Evolutionary conservation across 2,329 filamentous ascomycete genomes (phyloP).

Genomic region (Pezicula radicicola): DNA sequence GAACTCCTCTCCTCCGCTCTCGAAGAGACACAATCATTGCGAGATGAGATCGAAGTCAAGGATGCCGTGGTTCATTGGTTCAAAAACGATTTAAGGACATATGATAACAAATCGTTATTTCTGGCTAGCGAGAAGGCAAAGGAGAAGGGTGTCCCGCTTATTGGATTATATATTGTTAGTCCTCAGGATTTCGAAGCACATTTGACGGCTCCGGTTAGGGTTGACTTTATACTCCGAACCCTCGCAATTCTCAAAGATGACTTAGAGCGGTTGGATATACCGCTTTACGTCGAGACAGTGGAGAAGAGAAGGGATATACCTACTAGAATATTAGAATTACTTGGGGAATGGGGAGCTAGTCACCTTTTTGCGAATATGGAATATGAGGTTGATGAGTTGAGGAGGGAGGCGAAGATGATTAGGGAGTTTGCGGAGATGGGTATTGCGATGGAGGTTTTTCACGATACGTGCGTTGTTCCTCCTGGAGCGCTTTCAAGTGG

Average conservation of each 20-base stretch:
- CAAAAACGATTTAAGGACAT: constrained; percentile 72
- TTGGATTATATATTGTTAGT: constrained; percentile 76
- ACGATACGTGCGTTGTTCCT: constrained; percentile 80
- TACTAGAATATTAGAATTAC: constrained; percentile 58
- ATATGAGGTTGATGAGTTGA: constrained; percentile 87
- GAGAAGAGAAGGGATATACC: constrained; percentile 62
- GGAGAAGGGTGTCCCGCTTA: constrained; percentile 65
- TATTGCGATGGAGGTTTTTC: constrained; percentile 67
- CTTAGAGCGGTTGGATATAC: constrained; percentile 69
- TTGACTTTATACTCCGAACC: constrained; percentile 79
- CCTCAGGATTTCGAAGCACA: constrained; percentile 86
- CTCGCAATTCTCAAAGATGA: constrained; percentile 63
- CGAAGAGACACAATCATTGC: constrained; percentile 51
- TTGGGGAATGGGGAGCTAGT: constrained; percentile 68
- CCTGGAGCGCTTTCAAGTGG: constrained; percentile 68
- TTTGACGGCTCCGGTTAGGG: constrained; percentile 65
- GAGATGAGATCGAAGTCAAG: constrained; percentile 50
- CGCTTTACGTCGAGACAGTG: constrained; percentile 72
- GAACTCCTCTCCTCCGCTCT: constrained; percentile 62
- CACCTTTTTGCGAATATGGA: constrained; percentile 83
- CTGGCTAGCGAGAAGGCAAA: constrained; percentile 66
- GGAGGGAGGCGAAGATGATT: constrained; percentile 69
- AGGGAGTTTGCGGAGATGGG: constrained; percentile 57
- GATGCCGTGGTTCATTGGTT: constrained; percentile 84
- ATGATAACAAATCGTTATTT: constrained; percentile 71